Base-by-base conservation (phyloP, 257 asterid genomes). In the Nicotiana benthamiana region DNA sequence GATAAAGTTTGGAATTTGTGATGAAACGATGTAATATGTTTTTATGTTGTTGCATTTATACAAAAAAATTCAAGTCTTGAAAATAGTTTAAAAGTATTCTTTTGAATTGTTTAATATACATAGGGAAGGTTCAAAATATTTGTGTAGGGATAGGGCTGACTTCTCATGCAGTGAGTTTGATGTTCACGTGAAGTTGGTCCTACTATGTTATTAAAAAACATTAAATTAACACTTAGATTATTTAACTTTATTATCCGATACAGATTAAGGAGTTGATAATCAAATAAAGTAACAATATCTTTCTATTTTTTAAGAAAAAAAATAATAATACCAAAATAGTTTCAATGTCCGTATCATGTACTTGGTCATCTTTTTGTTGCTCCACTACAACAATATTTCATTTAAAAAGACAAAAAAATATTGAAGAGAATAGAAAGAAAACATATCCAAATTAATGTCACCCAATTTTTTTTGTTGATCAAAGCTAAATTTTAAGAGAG, bases 181-280 rank as follows among this genome's bases (percentile, higher is more conserved):
- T 83, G 81, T 86, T 90, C 97, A 93, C 97, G 97, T 92, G 97
- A 96, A 89, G 20, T 85, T 85, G 97, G 97, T 65, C 96, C 97
- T 88, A 92, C 94, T 86, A 82, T 77, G 60, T 34, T 76, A 83
- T 61, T 77, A 86, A 59, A 80, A 70, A 88, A 81, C 81, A 86
- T n/a, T n/a, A 40, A 67, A 86, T 77, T 75, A 79, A 76, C 2
- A 80, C 27, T 85, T 83, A 75, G 85, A 86, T 76, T 89, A 66
- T 66, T 86, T 88, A 91, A 89, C 92, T 28, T 77, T 78, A 43
- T 63, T 80, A 77, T 82, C 77, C 8, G 48, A 13, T 68, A 32
- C 62, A 82, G 90, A 88, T 90, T 84, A 90, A 84, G 84, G 86
- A 84, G 80, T 80, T 78, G 85, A 63, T 36, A 79, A 36, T 79